These are phyloP conservation scores for Neovahlkampfia damariscottae DNA, from an alignment of 78 protist species.

Conservation along the genomic window DNA sequence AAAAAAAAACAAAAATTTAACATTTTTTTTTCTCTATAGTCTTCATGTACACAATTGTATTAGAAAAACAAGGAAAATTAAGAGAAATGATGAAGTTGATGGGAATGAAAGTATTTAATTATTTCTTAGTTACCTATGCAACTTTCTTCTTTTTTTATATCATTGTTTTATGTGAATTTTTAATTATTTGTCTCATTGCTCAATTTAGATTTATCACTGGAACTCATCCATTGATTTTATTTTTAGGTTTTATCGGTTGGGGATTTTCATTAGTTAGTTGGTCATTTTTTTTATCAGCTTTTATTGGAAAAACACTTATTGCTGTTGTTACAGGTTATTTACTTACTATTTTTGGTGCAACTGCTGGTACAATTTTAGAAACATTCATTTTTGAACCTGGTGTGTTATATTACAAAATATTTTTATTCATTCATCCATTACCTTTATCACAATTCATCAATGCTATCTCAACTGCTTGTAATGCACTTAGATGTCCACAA, in stretches of 20 bases:
- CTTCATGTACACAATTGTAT: not conserved
- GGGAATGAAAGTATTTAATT: slow-evolving; percentile 36
- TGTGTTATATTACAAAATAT: too few species aligned
- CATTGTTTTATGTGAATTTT: slow-evolving; percentile 10
- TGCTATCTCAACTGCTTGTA: too few species aligned
- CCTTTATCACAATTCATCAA: too few species aligned
- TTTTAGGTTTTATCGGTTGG: not conserved
- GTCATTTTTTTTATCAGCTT: not conserved
- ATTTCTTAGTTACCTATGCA: slow-evolving; percentile 50
- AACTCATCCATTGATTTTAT: not conserved
- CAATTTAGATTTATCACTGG: slow-evolving; percentile 15
- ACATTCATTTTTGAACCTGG: too few species aligned
- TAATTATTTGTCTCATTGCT: not conserved
- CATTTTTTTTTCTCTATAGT: too few species aligned
- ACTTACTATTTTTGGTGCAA: not conserved
- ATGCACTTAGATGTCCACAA: too few species aligned
- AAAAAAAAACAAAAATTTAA: too few species aligned
- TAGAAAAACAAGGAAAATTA: not conserved
- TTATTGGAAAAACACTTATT: not conserved
- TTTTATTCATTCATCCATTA: too few species aligned
- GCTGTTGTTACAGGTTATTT: slow-evolving; percentile 17
- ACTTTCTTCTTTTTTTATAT: slow-evolving; percentile 27
- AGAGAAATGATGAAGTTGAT: slow-evolving; percentile 11
- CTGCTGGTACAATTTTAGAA: too few species aligned
- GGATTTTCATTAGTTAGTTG: not conserved